Base-by-base conservation (phyloP, 345 rosid species). In the Salix exigua region DNA sequence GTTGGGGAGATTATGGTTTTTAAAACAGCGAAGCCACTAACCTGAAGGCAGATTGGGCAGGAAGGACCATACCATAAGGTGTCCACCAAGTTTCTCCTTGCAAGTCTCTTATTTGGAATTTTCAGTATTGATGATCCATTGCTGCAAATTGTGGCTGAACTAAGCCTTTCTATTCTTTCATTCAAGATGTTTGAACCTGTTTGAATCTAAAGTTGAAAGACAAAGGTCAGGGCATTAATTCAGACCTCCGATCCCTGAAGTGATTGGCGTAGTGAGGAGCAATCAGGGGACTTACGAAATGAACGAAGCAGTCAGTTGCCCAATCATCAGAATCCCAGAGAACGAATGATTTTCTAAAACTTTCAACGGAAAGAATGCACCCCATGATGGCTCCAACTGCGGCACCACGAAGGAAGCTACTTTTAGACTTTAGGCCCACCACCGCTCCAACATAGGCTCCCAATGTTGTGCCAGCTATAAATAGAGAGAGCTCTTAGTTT, bases 41-140 rank as follows among this genome's bases (percentile, higher is more conserved):
- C 88, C 89, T 85, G 85, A 28, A 87, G 89, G 76, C 89, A 87
- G 63, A 87, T 75, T 3, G 88, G 72, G 40, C 89, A 87, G 75
- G 74, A 77, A 19, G 68, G 33, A 58, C 78, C 79, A 30, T 79
- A 68, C 82, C 82, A 61, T 3, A 75, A 76, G 13, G 81, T 35
- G n/a, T 84, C 85, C 70, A 70, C 64, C 5, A 46, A 33, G 75
- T 81, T 73, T 13, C 51, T 72, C 28, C 61, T 40, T 7, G 85
- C 75, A n/a, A 79, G 71, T 65, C 11, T 77, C 50, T 26, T 75
- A 66, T 74, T 81, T 42, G 73, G 62, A 42, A 70, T 73, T 40
- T n/a, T 50, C 35, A 23, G 10, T 19, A 31, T 64, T 16, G 68
- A 64, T 8, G 14, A 28, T 31, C 68, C 46, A 21, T 42, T 69